Conservation (phyloP, 2,329 filamentous ascomycete species). For the Talaromyces sp. region DNA sequence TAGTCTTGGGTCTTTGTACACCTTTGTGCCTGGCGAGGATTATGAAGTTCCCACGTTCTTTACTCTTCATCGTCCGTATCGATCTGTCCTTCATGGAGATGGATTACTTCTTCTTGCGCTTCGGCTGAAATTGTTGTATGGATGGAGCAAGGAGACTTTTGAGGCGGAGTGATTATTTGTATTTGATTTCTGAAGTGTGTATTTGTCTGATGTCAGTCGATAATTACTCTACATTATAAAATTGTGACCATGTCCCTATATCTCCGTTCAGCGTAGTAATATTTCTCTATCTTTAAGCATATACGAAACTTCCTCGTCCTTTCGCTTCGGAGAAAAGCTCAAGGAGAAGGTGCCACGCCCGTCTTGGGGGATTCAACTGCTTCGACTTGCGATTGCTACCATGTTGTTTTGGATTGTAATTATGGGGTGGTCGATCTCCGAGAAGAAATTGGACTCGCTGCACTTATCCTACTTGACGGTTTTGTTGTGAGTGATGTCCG, state of each 20-base stretch:
- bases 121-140: constrained; percentile 3
- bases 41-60: not conserved
- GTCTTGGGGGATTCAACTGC: not conserved
- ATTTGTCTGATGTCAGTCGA: not conserved
- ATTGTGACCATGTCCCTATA: not conserved
- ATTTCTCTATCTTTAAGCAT: not conserved
- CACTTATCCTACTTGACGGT: not conserved
- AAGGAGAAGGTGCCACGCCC: not conserved
- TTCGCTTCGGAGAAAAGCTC: constrained; percentile 2
- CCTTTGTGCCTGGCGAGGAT: not conserved
- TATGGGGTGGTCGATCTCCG: not conserved
- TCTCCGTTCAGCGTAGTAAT: no score
- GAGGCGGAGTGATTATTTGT: not conserved
- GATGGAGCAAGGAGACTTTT: not conserved
- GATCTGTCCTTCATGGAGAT: not conserved
- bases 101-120: not conserved
- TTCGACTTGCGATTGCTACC: not conserved
- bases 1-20: not conserved
- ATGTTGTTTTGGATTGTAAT: not conserved
- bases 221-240: not conserved
- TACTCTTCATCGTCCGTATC: constrained; percentile 7
- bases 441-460: not conserved
- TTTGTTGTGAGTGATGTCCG: not conserved
- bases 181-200: not conserved
- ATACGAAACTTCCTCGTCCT: not conserved